Conservation (phyloP, 2,329 filamentous ascomycete genomes). For the Aspergillus udagawae region DNA sequence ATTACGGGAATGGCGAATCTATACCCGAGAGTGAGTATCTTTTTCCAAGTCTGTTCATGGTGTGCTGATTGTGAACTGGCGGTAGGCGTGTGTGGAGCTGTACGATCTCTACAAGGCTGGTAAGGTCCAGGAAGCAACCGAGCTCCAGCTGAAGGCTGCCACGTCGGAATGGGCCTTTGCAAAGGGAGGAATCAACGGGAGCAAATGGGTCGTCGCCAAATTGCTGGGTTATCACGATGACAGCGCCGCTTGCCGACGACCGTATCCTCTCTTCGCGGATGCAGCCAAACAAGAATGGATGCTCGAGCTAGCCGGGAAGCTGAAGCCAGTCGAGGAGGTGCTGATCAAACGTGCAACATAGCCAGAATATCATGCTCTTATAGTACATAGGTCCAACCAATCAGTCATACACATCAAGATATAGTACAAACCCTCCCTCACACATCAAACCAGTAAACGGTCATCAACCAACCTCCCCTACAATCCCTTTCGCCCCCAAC, state of each 20-base stretch:
- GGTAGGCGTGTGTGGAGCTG: slow-evolving; percentile 43
- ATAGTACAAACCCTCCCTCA: background rate
- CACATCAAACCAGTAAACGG: background rate
- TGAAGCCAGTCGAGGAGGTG: background rate
- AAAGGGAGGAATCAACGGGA: slow-evolving; percentile 58
- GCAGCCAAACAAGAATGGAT: slow-evolving; percentile 35
- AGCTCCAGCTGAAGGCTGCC: slow-evolving; percentile 50
- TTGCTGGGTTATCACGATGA: slow-evolving; percentile 49
- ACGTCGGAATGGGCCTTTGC: slow-evolving; percentile 55
- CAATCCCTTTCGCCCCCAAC: slow-evolving; percentile 34
- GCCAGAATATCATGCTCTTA: background rate
- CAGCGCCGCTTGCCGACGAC: slow-evolving; percentile 51
- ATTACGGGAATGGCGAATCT: slow-evolving; percentile 63
- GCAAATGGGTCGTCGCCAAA: slow-evolving; percentile 57
- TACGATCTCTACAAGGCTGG: slow-evolving; percentile 49
- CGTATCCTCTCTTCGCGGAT: slow-evolving; percentile 50
- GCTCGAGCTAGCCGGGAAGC: background rate
- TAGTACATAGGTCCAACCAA: background rate
- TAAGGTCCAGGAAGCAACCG: slow-evolving; percentile 46
- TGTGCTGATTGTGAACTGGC: background rate
- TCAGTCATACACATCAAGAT: background rate
- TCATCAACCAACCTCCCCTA: slow-evolving; percentile 17
- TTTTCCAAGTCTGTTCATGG: background rate
- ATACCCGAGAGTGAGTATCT: slow-evolving; percentile 46
- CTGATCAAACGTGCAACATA: background rate